phyloP scores from a whole-genome alignment of 2,329 filamentous ascomycete genomes.

The Escovopsis sp. region DNA sequence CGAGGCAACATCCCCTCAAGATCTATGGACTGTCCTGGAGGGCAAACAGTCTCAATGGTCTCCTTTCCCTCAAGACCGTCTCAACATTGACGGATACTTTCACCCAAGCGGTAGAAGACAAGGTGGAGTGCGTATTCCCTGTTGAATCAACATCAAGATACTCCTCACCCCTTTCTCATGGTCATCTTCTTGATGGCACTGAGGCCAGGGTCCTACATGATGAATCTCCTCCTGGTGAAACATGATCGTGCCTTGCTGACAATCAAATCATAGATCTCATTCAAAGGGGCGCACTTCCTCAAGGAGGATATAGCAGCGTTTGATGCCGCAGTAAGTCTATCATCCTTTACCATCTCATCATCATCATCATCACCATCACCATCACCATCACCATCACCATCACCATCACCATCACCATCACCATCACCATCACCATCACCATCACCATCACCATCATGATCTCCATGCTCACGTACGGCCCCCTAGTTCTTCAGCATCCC shows the following conservation, averaged over 20 bases:
- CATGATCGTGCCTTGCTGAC: too few species aligned
- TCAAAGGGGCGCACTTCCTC: conserved; percentile 37
- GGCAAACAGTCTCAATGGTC: conserved; percentile 31
- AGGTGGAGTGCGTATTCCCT: conserved; percentile 27
- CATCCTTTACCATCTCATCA: not conserved
- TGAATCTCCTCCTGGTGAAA: too few species aligned
- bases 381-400: not conserved
- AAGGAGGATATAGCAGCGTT: conserved; percentile 31
- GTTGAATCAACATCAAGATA: not conserved
- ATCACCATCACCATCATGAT: not conserved
- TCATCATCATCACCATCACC: not conserved
- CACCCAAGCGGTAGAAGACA: conserved; percentile 36
- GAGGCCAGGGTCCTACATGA: too few species aligned
- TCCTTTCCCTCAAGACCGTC: conserved; percentile 31
- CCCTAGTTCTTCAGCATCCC: conserved; percentile 35
- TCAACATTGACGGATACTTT: conserved; percentile 38
- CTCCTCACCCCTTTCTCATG: not conserved
- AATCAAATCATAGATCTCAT: conserved; percentile 22
- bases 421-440: not conserved
- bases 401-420: not conserved
- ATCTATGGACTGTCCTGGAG: conserved; percentile 34
- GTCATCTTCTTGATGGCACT: too few species aligned
- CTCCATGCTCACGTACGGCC: not conserved
- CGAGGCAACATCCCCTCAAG: conserved; percentile 26
- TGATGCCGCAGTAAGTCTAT: conserved; percentile 29